Base-by-base conservation (phyloP, 352 stramenopile species). In the Pythium periplocum region DNA sequence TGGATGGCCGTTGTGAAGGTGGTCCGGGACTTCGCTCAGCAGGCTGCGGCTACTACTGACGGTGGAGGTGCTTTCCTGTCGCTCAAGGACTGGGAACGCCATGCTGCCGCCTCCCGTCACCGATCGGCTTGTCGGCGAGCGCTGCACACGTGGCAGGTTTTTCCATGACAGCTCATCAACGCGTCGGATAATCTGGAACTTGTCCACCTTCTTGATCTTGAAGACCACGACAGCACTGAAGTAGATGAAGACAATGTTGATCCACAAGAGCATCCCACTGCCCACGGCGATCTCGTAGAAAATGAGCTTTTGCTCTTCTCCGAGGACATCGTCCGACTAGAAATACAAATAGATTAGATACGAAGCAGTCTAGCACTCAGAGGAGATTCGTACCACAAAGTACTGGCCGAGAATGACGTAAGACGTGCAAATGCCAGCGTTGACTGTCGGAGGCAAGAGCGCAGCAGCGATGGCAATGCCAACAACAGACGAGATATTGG, bases 401-500 rank as follows among this genome's bases (percentile, higher is more conserved):
- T 91, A 88, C 46, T 89, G 84, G 2, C 84, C 84, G 43, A 95
- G 66, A 63, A 92, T 79, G 30, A 90, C 78, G 63, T 93, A 93
- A 2, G 84, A 92, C 60, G 91, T 86, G 56, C 84, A 93, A 52
- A 95, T 90, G 32, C 84, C 83, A 46, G 65, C 83, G 66, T 95
- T 95, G n/a, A 95, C 84, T 6, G 80, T 93, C 4, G 84, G 84
- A 0, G 84, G 84, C 37, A 95, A 69, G 44, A 95, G 58, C 31
- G 84, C 79, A 8, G 84, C 84, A 6, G 84, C 84, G 45, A 95
- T 95, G n/a, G 82, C 84, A 30, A 79, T 90, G 41, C 84, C 84
- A n/a, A 95, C 84, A n/a, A 95, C 83, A 0, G 84, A 95, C 34
- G 83, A 93, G 48, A 95, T 91, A 52, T 95, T 95, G 53, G 76